phyloP scores from a whole-genome alignment of 2,329 filamentous ascomycete genomes.

The Capronia americana region DNA sequence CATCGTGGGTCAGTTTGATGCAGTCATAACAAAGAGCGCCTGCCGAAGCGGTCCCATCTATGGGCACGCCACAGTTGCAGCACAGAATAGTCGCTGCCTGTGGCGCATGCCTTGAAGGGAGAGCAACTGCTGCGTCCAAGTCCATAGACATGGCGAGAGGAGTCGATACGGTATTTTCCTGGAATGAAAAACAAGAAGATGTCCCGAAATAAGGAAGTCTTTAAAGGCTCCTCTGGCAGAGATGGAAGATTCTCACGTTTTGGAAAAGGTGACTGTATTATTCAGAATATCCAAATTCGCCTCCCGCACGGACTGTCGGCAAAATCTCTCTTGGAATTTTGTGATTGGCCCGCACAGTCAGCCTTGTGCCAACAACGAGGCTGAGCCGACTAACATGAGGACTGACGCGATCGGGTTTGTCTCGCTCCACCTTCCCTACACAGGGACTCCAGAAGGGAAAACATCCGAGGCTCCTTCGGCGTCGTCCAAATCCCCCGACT shows the following conservation, averaged over 20 bases:
- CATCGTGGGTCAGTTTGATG: slow-evolving; percentile 91
- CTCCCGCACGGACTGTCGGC: slow-evolving; percentile 4
- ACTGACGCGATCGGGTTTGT: neutral
- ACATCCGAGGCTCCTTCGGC: slow-evolving; percentile 15
- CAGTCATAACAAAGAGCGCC: slow-evolving; percentile 96
- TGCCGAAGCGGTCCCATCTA: slow-evolving; percentile 85
- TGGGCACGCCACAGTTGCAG: slow-evolving; percentile 95
- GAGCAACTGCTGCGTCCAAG: slow-evolving; percentile 61
- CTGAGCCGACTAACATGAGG: neutral
- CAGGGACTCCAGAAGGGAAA: neutral
- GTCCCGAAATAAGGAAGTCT: neutral
- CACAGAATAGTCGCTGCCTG: slow-evolving; percentile 77
- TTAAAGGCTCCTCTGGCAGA: neutral
- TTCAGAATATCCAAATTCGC: slow-evolving; percentile 30
- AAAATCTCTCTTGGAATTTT: no score
- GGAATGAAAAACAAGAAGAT: neutral
- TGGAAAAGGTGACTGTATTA: slow-evolving; percentile 24
- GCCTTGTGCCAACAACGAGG: no score
- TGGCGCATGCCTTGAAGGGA: slow-evolving; percentile 33
- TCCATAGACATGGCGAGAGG: slow-evolving; percentile 62
- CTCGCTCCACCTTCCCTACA: neutral
- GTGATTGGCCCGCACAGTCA: no score
- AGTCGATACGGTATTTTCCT: neutral
- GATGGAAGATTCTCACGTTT: slow-evolving; percentile 4
- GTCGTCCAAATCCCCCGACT: neutral